Evolutionary conservation across 768 basidiomycete species (phyloP), one percentile per base, ranked within the genome.

Genomic region (Termitomyces titanicus): DNA sequence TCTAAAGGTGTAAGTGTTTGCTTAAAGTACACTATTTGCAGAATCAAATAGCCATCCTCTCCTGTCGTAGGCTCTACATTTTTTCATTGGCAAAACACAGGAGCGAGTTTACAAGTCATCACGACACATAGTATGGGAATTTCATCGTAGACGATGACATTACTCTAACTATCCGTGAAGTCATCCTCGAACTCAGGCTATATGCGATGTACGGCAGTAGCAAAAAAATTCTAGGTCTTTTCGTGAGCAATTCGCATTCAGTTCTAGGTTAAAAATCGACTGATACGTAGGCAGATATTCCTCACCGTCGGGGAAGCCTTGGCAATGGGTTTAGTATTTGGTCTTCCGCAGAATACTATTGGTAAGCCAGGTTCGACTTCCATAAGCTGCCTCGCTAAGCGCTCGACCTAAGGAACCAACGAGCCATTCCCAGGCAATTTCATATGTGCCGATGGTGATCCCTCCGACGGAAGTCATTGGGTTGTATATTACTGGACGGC

Each of bases 21-120:
- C 22, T 35, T 25, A 12, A 2, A 12, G 29, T 34, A 31, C 3
- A 2, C 18, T 39, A 8, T 24, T 46, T n/a, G 24, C n/a, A n/a
- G n/a, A n/a, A n/a, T n/a, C n/a, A n/a, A n/a, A n/a, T n/a, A 18
- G 22, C 3, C 22, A 45, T 13, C 10, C 35, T 49, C 27, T 27
- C 20, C 17, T 43, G 15, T 20, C 12, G 17, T 27, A 74, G 71
- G 72, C 35, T 55, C 54, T 10, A 59, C 58, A 22, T 72, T 71
- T 57, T 74, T 74, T 45, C 69, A 67, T 48, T 72, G 70, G 71
- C 68, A 72, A 64, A 68, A 72, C 54, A 64, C 66, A n/a, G 70
- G 72, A 10, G 68, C 68, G 37, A 64, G 60, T 48, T 40, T 74
- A 24, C 71, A 73, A 53, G 64, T 69, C n/a, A 65, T 72, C 55